Base-by-base conservation (phyloP, 345 rosid species). In the Rhodamnia argentea region DNA sequence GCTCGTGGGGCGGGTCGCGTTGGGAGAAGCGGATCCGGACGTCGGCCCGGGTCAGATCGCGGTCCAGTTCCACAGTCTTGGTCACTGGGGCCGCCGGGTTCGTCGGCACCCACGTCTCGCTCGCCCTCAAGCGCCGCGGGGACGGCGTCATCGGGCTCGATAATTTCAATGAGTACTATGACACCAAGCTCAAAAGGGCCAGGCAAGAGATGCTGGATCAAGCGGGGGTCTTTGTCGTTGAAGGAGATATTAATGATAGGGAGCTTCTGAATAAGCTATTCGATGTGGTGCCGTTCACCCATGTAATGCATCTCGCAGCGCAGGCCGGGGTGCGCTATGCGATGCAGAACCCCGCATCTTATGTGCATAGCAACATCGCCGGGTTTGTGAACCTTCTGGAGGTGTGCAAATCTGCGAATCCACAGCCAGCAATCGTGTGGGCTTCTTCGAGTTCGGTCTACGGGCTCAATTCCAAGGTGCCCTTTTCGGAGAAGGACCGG, bases 291-390 rank as follows among this genome's bases (percentile, higher is more conserved):
- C 85, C 87, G 7, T 90, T 90, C 86, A 88, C 89, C 18, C 91
- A 90, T 40, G 90, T 90, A 9, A 90, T 90, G 90, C 90, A 90
- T 82, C 57, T 90, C 47, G 91, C 91, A 29, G 91, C 91, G 27
- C 91, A 90, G 87, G 91, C 91, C 15, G 91, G 91, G 13, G 91
- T 90, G 58, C 81, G 91, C 29, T 90, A 90, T 86, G 91, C 91
- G 62, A 88, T 90, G 90, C 86, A 90, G 85, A 90, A 90, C 78
- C 91, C 91, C 1, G 75, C 87, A 26, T 88, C 90, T 10, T 90
- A 90, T 59, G 86, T 90, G 18, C 89, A 88, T 11, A 88, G 89
- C 13, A 90, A 90, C 58, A 84, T 88, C 16, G 89, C 86, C 15
- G 90, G 90, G 57, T 51, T 90, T 14, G 90, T 90, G 23, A 90